Evolutionary conservation across 2,329 filamentous ascomycete genomes (phyloP).

Genomic region (Venturia pyrina): DNA sequence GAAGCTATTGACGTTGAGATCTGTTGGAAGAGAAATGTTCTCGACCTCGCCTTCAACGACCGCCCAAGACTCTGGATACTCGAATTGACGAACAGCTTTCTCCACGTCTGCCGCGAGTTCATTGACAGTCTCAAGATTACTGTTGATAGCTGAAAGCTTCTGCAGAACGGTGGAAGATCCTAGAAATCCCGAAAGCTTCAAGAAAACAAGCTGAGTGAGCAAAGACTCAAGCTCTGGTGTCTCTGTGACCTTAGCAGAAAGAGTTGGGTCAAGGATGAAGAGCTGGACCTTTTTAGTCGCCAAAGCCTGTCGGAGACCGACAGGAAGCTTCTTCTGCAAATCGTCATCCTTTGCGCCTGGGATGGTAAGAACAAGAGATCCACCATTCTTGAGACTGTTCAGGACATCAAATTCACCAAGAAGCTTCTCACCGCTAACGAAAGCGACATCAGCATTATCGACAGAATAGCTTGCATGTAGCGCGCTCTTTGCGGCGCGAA

Average conservation of each 20-base stretch:
- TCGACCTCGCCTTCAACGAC: conserved; percentile 52
- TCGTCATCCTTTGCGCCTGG: conserved; percentile 79
- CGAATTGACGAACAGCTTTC: conserved; percentile 59
- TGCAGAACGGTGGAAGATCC: conserved; percentile 51
- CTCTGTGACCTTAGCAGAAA: conserved; percentile 57
- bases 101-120: conserved; percentile 49
- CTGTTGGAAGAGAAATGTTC: conserved; percentile 45
- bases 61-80: conserved; percentile 72
- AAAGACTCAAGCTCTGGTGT: conserved; percentile 52
- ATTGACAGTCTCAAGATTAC: conserved; percentile 46
- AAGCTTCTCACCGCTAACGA: conserved; percentile 70
- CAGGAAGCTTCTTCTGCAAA: conserved; percentile 73
- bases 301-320: conserved; percentile 59
- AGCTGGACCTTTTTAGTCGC: conserved; percentile 61
- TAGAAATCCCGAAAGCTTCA: conserved; percentile 64
- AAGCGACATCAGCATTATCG: conserved; percentile 65
- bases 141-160: conserved; percentile 55
- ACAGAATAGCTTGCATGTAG: conserved; percentile 79
- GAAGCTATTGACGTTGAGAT: conserved; percentile 73
- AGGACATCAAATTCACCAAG: conserved; percentile 69
- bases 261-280: conserved; percentile 63
- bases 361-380: conserved; percentile 65
- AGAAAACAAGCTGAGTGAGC: conserved; percentile 71
- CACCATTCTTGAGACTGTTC: conserved; percentile 57
- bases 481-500: conserved; percentile 71